Base-by-base conservation (phyloP, 2,329 filamentous ascomycete species). In the Cladophialophora psammophila region DNA sequence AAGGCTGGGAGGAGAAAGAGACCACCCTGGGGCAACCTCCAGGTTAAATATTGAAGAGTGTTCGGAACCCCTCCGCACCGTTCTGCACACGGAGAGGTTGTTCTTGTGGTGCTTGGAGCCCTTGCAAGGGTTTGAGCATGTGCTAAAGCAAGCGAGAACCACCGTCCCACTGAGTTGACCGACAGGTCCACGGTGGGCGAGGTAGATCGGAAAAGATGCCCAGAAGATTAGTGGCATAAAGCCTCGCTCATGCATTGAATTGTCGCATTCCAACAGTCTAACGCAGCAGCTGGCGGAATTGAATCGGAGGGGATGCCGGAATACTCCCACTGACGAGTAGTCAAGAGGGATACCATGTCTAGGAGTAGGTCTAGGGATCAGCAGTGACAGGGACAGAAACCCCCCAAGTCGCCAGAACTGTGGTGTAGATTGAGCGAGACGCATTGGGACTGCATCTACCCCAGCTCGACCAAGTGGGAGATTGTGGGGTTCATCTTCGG, bases 291-390 rank as follows among this genome's bases (percentile, higher is more conserved):
- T 18, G 13, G 2, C 12, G 15, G 10, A 36, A 36, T 3, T 40
- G 32, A 4, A 20, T 32, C 8, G 5, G 36, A 42, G 18, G 42
- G 34, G 32, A 53, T 15, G 20, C 48, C 45, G 59, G 59, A 61
- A 53, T 61, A 61, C 59, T 61, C 59, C 59, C 59, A 61, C 34
- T 40, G 45, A 52, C 59, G 18, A 42, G 42, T 8, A 26, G 10
- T 26, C 7, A 26, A 12, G 18, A 26, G 9, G 18, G 8, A 10
- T 6, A 10, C 45, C 45, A 50, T 18, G 18, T n/a, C 6, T 50
- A 13, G 18, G 18, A 48, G 6, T 48, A 7, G 7, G 10, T 10
- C 18, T 50, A 9, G 45, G 8, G 45, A 50, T 50, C 45, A 26
- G 45, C 45, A n/a, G 45, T 26, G 45, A 26, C 3, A 26, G 26